These are phyloP conservation scores for Populus tremula DNA, from an alignment of 345 rosid genomes.

Conservation along the genomic window DNA sequence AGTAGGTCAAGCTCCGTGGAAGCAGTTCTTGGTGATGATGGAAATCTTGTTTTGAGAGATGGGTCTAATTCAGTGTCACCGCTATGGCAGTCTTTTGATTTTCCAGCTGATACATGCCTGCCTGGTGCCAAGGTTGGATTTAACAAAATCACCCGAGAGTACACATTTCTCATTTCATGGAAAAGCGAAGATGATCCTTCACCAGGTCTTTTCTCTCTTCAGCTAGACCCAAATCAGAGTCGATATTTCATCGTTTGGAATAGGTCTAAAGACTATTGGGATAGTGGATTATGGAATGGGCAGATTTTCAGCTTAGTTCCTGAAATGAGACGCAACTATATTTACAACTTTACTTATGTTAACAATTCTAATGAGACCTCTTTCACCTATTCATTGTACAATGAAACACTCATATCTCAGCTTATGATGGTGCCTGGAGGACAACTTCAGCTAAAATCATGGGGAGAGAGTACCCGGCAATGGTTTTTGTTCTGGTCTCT, in stretches of 20 bases:
- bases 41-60: conserved; percentile 58
- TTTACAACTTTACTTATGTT: conserved; percentile 50
- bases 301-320: conserved; percentile 52
- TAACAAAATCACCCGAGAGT: conserved; percentile 34
- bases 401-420: conserved; percentile 27
- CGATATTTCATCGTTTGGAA: conserved; percentile 59
- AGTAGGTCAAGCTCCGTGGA: conserved; percentile 24
- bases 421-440: conserved; percentile 58
- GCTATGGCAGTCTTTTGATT: conserved; percentile 78
- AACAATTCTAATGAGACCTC: conserved; percentile 48
- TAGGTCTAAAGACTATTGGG: conserved; percentile 45
- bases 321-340: conserved; percentile 57
- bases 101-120: conserved; percentile 67
- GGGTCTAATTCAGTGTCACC: conserved; percentile 15
- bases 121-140: conserved; percentile 58
- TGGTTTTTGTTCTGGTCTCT: conserved; percentile 75
- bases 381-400: conserved; percentile 50
- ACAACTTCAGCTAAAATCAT: conserved; percentile 49
- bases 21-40: conserved; percentile 53
- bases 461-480: conserved; percentile 25
- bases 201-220: conserved; percentile 70
- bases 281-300: conserved; percentile 63
- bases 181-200: conserved; percentile 59
- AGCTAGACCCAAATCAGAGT: conserved; percentile 48
- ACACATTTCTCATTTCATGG: conserved; percentile 57